Percentiles rank a stretch among this genome's conserved stretches.
phyloP scores from a whole-genome alignment of 2,329 filamentous ascomycete species.

The Metarhizium sp. region DNA sequence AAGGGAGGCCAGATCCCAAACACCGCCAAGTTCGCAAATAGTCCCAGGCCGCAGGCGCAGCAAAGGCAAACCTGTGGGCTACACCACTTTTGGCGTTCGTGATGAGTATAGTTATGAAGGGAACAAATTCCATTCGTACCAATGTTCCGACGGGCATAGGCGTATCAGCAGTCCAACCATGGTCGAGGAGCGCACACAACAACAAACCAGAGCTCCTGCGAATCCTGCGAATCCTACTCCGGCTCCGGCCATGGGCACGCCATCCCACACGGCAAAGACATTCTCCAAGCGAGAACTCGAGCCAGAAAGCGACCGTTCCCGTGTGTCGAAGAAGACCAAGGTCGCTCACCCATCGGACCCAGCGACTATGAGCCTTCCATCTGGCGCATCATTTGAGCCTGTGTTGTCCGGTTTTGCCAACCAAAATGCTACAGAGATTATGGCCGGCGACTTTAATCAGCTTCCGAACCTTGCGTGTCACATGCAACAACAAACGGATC shows the following conservation, averaged over 20 bases:
- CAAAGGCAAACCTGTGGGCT: neutral
- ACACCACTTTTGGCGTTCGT: neutral
- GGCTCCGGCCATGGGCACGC: neutral
- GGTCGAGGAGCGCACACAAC: neutral
- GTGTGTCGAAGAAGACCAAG: neutral
- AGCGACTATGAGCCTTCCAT: neutral
- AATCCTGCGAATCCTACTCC: neutral
- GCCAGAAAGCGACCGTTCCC: neutral
- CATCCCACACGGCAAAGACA: neutral
- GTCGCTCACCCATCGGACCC: neutral
- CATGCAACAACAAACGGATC: neutral
- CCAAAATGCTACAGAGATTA: neutral
- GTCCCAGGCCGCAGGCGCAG: neutral
- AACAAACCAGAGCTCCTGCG: neutral
- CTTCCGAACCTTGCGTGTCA: neutral
- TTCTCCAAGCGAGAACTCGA: neutral
- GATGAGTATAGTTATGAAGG: neutral
- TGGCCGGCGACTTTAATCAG: neutral
- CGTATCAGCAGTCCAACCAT: neutral
- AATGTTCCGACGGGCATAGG: neutral
- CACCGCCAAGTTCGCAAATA: neutral
- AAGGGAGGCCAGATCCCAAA: neutral
- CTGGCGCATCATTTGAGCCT: neutral
- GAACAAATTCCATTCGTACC: neutral
- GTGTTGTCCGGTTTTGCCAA: neutral